Percentiles rank a stretch among this genome's conserved stretches.
phyloP scores from a whole-genome alignment of 805 yeast species.

The Teunomyces gatunensis region DNA sequence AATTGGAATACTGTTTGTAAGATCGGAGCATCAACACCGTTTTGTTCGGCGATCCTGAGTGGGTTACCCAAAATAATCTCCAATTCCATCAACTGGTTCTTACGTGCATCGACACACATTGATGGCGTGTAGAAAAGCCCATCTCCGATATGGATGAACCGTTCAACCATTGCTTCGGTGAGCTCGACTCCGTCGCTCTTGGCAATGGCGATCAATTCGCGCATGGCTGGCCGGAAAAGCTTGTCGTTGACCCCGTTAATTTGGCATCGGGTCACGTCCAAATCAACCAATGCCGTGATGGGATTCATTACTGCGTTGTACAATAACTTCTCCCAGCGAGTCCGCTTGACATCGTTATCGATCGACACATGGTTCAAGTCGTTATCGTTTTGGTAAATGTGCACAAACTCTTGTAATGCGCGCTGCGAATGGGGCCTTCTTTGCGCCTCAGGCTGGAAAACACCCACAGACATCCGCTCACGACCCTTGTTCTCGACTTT shows the following conservation, averaged over 20 bases:
- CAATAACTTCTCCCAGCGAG: conserved; percentile 40
- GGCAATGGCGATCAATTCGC: conserved; percentile 64
- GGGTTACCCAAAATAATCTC: conserved; percentile 43
- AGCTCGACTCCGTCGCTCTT: conserved; percentile 62
- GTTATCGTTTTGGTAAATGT: conserved; percentile 27
- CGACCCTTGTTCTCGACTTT: conserved; percentile 15
- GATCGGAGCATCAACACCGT: conserved; percentile 52
- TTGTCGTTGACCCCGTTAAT: conserved; percentile 29
- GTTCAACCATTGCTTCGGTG: conserved; percentile 46
- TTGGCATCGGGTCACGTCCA: conserved; percentile 37
- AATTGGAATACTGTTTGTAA: conserved; percentile 57
- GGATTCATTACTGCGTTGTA: conserved; percentile 38
- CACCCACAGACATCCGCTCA: conserved; percentile 19
- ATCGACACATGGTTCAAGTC: conserved; percentile 19
- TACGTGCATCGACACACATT: conserved; percentile 38
- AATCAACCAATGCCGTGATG: conserved; percentile 29
- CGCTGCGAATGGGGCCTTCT: conserved; percentile 9
- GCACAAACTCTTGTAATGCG: conserved; percentile 19
- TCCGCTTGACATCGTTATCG: conserved; percentile 29
- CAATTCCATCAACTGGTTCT: conserved; percentile 37
- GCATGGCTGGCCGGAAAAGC: conserved; percentile 57
- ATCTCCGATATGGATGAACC: conserved; percentile 50
- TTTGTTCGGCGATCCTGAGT: conserved; percentile 34
- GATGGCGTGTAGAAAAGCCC: conserved; percentile 42
- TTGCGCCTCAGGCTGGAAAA: conserved; percentile 10